These are phyloP conservation scores for Salisapilia sapeloensis DNA, from an alignment of 352 stramenopile species.

Conservation along the genomic window DNA sequence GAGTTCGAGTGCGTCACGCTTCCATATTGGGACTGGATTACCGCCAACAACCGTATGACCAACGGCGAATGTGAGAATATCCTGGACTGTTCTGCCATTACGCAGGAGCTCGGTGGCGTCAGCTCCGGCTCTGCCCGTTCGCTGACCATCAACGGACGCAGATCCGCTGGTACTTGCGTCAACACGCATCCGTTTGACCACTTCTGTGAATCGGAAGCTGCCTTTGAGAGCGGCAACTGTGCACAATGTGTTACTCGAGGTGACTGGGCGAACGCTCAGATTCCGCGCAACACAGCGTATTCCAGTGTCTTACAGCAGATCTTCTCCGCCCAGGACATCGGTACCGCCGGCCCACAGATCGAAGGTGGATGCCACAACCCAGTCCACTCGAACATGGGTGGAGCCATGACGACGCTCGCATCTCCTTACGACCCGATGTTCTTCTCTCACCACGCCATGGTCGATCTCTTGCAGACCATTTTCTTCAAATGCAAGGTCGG, in stretches of 20 bases:
- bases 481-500: conserved; percentile 52
- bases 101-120: conserved; percentile 17
- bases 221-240: conserved; percentile 11
- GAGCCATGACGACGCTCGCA: conserved; percentile 25
- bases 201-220: conserved; percentile 24
- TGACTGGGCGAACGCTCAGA: conserved; percentile 9
- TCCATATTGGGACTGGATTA: conserved; percentile 68
- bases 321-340: conserved; percentile 29
- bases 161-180: conserved; percentile 18
- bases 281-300: conserved; percentile 18
- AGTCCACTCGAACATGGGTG: conserved; percentile 25
- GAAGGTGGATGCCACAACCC: conserved; percentile 41
- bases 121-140: conserved; percentile 3
- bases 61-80: conserved; percentile 23
- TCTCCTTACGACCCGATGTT: conserved; percentile 51
- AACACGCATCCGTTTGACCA: conserved; percentile 15
- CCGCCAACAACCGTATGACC: conserved; percentile 15
- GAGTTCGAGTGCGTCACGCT: conserved; percentile 54
- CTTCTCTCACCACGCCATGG: conserved; percentile 48
- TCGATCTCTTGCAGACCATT: conserved; percentile 48
- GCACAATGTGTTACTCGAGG: conserved; percentile 28
- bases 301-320: conserved; percentile 27
- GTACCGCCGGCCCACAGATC: conserved; percentile 20
- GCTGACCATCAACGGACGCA: conserved; percentile 25
- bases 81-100: conserved; percentile 20